These are phyloP conservation scores for Austropuccinia psidii DNA, from an alignment of 1,284 basidiomycete genomes.

Conservation along the genomic window DNA sequence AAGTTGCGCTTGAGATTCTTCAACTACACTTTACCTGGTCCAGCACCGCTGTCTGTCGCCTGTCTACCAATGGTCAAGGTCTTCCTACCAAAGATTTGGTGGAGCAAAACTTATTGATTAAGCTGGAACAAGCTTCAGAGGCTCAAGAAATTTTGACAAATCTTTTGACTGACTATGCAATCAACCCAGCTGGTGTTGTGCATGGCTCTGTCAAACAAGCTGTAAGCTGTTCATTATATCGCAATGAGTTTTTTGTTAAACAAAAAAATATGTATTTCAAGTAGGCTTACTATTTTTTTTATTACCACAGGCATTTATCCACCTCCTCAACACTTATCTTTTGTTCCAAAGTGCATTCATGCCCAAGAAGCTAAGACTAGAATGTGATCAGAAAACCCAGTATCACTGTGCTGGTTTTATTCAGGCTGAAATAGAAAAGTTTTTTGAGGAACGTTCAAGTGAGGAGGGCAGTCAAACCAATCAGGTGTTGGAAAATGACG, in stretches of 20 bases:
- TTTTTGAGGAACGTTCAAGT: background rate
- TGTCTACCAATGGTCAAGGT: no score
- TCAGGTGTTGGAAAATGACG: constrained; percentile 27
- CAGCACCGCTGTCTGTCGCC: constrained; percentile 1
- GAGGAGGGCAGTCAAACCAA: background rate
- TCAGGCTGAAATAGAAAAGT: constrained; percentile 43
- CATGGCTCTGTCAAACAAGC: constrained; percentile 6
- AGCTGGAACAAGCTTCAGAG: background rate
- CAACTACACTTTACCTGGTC: constrained; percentile 32
- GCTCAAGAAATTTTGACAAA: constrained; percentile 10
- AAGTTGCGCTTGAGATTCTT: constrained; percentile 31
- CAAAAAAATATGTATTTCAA: no score
- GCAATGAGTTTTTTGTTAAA: no score
- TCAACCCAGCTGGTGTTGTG: background rate
- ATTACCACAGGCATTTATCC: constrained; percentile 36
- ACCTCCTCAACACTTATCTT: constrained; percentile 33
- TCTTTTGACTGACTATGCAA: constrained; percentile 1
- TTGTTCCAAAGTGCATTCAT: constrained; percentile 20
- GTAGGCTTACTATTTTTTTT: no score
- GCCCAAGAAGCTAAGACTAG: constrained; percentile 39
- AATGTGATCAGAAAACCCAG: constrained; percentile 42
- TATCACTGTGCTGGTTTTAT: constrained; percentile 42
- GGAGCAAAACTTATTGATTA: background rate
- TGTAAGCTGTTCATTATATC: no score
- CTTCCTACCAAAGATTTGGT: no score